Evolutionary conservation across 148 eudicot species (phyloP).

Genomic region (Polygonum maritimum): DNA sequence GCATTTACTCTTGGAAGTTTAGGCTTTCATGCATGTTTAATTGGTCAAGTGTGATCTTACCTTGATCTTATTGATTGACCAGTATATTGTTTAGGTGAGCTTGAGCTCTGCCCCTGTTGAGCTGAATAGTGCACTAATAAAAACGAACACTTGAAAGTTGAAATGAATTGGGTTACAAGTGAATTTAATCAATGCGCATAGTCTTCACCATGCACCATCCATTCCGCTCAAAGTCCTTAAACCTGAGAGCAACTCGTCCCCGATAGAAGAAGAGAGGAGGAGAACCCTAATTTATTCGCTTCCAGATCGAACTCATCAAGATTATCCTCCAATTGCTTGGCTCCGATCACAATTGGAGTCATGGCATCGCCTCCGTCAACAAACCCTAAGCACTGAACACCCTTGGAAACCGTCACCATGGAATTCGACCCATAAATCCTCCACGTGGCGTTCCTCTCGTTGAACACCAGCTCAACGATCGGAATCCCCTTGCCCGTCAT

Average conservation of each 20-base stretch:
- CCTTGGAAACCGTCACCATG: conserved; percentile 27
- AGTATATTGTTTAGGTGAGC: too few species aligned
- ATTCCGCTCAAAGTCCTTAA: not conserved
- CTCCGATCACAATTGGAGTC: conserved; percentile 28
- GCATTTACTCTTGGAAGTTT: too few species aligned
- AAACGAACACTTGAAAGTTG: too few species aligned
- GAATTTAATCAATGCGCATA: not conserved
- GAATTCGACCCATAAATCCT: conserved; percentile 41
- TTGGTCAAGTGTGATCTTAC: too few species aligned
- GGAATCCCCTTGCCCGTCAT: conserved; percentile 27
- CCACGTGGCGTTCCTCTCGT: conserved; percentile 26
- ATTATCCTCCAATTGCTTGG: conserved; percentile 46
- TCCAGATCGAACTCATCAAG: conserved; percentile 44
- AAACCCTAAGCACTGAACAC: conserved; percentile 35
- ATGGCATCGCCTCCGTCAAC: not conserved
- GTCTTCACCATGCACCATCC: not conserved
- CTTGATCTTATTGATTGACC: too few species aligned
- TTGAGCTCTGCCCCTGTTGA: too few species aligned
- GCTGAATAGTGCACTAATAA: not conserved
- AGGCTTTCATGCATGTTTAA: too few species aligned
- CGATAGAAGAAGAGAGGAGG: conserved; percentile 19
- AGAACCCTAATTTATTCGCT: conserved; percentile 32
- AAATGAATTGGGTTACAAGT: too few species aligned
- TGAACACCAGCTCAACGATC: conserved; percentile 19
- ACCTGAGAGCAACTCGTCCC: conserved; percentile 28